Percentiles rank a stretch among this genome's conserved stretches.
Conservation (phyloP, 345 rosid genomes). For the Cardamine resedifolia region DNA sequence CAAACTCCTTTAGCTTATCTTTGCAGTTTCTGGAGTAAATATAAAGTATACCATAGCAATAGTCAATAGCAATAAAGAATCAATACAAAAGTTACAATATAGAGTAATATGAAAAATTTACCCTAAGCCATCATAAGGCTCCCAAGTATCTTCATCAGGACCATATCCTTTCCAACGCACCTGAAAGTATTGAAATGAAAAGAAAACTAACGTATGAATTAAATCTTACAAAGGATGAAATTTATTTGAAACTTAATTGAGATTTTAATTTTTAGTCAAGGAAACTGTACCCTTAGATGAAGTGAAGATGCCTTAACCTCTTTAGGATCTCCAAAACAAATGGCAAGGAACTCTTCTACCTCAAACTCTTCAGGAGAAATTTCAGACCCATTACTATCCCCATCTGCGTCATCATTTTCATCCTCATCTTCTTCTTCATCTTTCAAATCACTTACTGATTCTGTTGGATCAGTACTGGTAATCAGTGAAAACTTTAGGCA, state of each 20-base stretch:
- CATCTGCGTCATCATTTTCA: neutral
- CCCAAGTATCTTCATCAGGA: slow-evolving; percentile 45
- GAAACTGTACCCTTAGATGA: slow-evolving; percentile 18
- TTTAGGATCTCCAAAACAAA: slow-evolving; percentile 7
- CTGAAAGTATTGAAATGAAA: slow-evolving; percentile 12
- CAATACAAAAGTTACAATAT: neutral
- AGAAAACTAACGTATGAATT: neutral
- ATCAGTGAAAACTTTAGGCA: slow-evolving; percentile 19
- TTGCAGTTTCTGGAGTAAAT: slow-evolving; percentile 27
- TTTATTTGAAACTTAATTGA: neutral
- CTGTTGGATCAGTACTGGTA: neutral
- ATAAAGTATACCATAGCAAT: neutral
- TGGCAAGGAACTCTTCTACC: slow-evolving; percentile 14
- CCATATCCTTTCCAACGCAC: slow-evolving; percentile 42
- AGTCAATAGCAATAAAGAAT: neutral
- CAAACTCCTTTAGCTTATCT: slow-evolving; percentile 42
- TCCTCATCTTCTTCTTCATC: slow-evolving; percentile 3
- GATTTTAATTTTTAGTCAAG: neutral
- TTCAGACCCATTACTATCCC: slow-evolving; percentile 6
- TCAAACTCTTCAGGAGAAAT: slow-evolving; percentile 25
- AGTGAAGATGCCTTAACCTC: neutral
- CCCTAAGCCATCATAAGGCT: slow-evolving; percentile 42
- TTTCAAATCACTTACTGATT: slow-evolving; percentile 14
- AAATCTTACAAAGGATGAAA: neutral
- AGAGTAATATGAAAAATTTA: neutral